phyloP scores from a whole-genome alignment of 208 protist genomes.

The Zelonia costaricensis region DNA sequence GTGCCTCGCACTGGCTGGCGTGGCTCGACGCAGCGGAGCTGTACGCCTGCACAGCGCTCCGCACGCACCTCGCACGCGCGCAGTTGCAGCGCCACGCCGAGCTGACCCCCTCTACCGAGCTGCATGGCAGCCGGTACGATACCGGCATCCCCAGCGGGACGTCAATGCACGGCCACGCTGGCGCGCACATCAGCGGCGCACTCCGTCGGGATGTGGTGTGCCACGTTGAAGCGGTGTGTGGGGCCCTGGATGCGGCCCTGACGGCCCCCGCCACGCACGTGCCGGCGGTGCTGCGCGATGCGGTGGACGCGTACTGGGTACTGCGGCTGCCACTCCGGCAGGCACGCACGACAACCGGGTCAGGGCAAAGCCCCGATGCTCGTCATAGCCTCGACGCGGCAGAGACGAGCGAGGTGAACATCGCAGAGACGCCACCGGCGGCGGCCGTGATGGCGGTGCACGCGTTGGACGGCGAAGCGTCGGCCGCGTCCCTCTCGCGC shows the following conservation, averaged over 20 bases:
- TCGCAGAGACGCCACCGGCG: background rate
- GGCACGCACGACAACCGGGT: no score
- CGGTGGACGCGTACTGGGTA: slow-evolving; percentile 63
- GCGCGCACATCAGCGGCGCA: background rate
- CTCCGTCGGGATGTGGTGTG: slow-evolving; percentile 8
- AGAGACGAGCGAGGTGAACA: background rate
- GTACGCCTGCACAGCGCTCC: slow-evolving; percentile 6
- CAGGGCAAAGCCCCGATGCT: no score
- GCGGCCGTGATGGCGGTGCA: background rate
- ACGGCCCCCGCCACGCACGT: slow-evolving; percentile 19
- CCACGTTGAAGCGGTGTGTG: slow-evolving; percentile 6
- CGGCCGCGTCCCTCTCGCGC: background rate
- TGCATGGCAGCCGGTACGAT: no score
- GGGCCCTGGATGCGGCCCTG: background rate
- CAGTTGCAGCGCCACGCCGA: slow-evolving; percentile 3
- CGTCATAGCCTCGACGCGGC: background rate
- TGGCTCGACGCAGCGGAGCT: slow-evolving; percentile 21
- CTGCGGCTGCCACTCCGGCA: slow-evolving; percentile 35
- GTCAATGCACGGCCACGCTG: background rate
- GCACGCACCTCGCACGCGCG: slow-evolving; percentile 7
- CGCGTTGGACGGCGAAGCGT: background rate
- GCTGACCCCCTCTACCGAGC: background rate
- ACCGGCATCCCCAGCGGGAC: no score
- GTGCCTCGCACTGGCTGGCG: slow-evolving; percentile 5
- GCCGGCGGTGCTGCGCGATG: slow-evolving; percentile 37